These are phyloP conservation scores for Geotrichum klebahnii DNA, from an alignment of 1,139 yeast species.

Conservation along the genomic window DNA sequence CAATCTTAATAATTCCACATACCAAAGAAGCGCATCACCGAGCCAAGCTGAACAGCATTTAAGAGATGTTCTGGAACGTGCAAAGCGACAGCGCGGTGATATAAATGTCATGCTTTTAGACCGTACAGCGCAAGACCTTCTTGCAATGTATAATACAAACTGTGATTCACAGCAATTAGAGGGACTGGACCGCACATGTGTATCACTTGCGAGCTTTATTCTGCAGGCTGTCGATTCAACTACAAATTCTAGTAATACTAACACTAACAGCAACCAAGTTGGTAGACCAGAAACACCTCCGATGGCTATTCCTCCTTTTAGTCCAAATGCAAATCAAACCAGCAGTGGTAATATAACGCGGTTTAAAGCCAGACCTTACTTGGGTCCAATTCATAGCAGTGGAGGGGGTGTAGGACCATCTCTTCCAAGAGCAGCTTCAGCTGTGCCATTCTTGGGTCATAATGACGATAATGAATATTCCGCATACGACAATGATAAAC, in stretches of 20 bases:
- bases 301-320: background rate
- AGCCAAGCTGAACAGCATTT: constrained; percentile 15
- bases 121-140: constrained; percentile 14
- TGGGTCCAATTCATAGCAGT: background rate
- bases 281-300: background rate
- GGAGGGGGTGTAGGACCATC: background rate
- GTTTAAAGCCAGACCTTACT: constrained; percentile 1
- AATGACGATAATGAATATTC: background rate
- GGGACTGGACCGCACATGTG: constrained; percentile 12
- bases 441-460: background rate
- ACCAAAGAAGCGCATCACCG: background rate
- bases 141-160: constrained; percentile 10
- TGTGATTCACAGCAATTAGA: background rate
- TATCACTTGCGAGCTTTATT: constrained; percentile 14
- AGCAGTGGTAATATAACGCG: background rate
- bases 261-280: background rate
- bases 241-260: background rate
- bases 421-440: background rate
- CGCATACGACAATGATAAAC: background rate
- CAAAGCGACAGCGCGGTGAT: background rate
- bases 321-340: background rate
- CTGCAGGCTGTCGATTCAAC: constrained; percentile 12
- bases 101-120: constrained; percentile 11
- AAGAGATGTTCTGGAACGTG: constrained; percentile 11
- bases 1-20: background rate